Base-by-base conservation (phyloP, 2,329 filamentous ascomycete species). In the Aureobasidium leucospermi region DNA sequence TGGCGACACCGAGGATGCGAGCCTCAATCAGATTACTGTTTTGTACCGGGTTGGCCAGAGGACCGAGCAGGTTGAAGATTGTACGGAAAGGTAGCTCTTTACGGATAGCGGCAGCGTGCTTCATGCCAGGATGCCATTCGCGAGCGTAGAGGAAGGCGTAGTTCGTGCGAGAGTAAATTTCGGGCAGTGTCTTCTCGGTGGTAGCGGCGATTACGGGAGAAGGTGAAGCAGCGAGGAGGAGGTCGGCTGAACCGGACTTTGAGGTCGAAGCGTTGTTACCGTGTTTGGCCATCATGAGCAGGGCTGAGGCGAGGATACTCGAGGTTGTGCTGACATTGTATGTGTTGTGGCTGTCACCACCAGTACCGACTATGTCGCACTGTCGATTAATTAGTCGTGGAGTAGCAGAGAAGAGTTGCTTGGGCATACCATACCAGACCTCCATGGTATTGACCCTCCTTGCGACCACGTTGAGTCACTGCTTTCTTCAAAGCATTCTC, bases 311-410 rank as follows among this genome's bases (percentile, higher is more conserved):
- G 51, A 99, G 79, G 69, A 99, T 96, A 16, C 91, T 96, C 2
- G 94, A 85, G 6, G 94, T 96, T 4, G 94, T 99, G 67, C 88
- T 94, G 71, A 99, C 93, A 74, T 99, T 99, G 84, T 96, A 99
- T 36, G 94, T 99, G 74, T 96, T 90, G 80, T 97, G 92, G 19
- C 88, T 87, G 77, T 99, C 94, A 69, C 94, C 94, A 65, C 94
- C 94, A 7, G 94, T 99, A 66, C 94, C 94, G 61, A 99, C 94
- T 71, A 99, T 97, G 73, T 99, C 94, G 72, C 92, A 86, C 82
- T 85, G 64, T 31, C 46, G 32, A 34, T 16, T 8, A n/a, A 42
- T 29, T 5, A 42, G 19, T 47, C 3, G 8, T 0, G 28, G 6
- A 3, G 16, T 7, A 9, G n/a, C 2, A 6, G 6, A 3, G n/a